These are phyloP conservation scores for Pestalotiopsis sp. DNA, from an alignment of 2,329 filamentous ascomycete species.

Conservation along the genomic window DNA sequence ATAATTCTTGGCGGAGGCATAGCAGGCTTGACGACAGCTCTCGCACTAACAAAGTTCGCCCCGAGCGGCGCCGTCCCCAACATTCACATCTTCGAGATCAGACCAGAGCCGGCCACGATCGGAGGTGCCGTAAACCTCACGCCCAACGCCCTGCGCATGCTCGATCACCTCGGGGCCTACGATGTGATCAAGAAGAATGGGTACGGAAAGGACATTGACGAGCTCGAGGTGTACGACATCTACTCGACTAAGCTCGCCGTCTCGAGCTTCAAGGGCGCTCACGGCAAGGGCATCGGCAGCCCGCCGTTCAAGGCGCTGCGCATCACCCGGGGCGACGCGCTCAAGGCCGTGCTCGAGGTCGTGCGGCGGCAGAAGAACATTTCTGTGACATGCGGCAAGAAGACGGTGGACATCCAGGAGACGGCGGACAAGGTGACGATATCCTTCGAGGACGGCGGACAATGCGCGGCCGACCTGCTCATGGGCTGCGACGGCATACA, in stretches of 20 bases:
- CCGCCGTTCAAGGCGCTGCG: constrained; percentile 15
- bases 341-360: constrained; percentile 17
- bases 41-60: constrained; percentile 15
- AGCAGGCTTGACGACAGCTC: constrained; percentile 14
- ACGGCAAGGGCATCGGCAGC: constrained; percentile 13
- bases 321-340: constrained; percentile 13
- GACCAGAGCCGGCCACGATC: constrained; percentile 14
- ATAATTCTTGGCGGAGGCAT: constrained; percentile 16
- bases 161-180: constrained; percentile 10
- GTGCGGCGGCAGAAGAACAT: constrained; percentile 5
- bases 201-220: constrained; percentile 15
- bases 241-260: constrained; percentile 16
- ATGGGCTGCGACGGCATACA: constrained; percentile 17
- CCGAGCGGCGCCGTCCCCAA: constrained; percentile 7
- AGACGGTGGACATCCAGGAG: constrained; percentile 10
- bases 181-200: constrained; percentile 7
- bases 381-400: constrained; percentile 11
- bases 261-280: constrained; percentile 10
- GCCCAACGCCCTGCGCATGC: constrained; percentile 14
- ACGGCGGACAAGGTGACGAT: constrained; percentile 9
- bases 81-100: constrained; percentile 14
- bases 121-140: constrained; percentile 16
- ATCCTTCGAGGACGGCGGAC: constrained; percentile 1
- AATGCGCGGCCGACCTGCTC: constrained; percentile 9
- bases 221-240: constrained; percentile 13